Conservation (phyloP, 257 asterid species). For the Solanum rostratum region DNA sequence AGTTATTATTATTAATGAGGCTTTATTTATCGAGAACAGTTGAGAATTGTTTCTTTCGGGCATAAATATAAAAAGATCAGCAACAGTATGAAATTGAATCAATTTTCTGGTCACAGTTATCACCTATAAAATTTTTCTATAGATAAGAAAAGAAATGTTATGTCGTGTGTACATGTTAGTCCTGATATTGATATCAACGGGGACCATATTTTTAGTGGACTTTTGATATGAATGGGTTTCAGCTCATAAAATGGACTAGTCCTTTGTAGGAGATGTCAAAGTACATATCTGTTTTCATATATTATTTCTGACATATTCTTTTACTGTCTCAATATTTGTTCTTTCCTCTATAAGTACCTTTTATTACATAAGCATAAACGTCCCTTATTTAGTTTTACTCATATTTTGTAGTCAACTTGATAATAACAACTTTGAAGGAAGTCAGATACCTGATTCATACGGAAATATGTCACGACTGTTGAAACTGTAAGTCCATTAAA, state of each 20-base stretch:
- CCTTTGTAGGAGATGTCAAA: neutral
- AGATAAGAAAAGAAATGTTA: neutral
- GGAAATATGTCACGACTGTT: conserved; percentile 57
- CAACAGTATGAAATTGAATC: neutral
- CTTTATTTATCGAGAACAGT: neutral
- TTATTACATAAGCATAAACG: neutral
- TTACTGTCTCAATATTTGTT: neutral
- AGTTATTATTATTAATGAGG: neutral
- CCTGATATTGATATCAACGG: neutral
- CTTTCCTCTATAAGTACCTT: neutral
- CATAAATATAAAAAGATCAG: neutral
- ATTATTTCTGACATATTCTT: neutral
- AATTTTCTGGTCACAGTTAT: neutral
- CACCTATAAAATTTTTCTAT: neutral
- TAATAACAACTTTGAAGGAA: conserved; percentile 70
- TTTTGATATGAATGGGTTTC: neutral
- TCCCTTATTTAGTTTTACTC: neutral
- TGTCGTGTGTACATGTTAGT: neutral
- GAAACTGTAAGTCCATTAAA: conserved; percentile 56
- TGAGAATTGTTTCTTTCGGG: neutral
- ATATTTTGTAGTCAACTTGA: conserved; percentile 71
- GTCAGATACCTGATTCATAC: conserved; percentile 53
- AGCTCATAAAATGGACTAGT: neutral
- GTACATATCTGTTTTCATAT: neutral
- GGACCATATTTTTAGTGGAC: neutral